Evolutionary conservation across 805 yeast genomes (phyloP).

Genomic region (Metschnikowia anglica): DNA sequence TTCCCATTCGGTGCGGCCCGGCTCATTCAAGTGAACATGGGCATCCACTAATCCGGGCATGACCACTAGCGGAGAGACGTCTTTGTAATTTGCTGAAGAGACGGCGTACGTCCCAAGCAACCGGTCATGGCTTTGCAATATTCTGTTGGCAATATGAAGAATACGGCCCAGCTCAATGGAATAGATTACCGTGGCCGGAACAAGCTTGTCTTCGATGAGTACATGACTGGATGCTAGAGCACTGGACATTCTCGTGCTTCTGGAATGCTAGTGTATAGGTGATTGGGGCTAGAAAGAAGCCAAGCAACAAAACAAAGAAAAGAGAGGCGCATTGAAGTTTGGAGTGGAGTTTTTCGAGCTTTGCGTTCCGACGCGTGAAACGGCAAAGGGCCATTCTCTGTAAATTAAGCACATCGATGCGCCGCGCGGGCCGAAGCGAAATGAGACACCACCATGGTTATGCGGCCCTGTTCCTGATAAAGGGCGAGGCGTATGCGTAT

Average conservation of each 20-base stretch:
- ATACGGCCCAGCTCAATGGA: conserved; percentile 54
- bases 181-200: conserved; percentile 65
- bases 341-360: background rate
- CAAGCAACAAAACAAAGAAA: background rate
- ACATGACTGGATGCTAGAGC: conserved; percentile 65
- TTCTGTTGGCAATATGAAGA: conserved; percentile 42
- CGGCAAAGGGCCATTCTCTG: background rate
- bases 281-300: background rate
- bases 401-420: background rate
- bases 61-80: conserved; percentile 62
- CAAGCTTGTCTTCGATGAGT: conserved; percentile 44
- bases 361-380: background rate
- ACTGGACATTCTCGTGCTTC: conserved; percentile 41
- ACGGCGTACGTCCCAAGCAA: conserved; percentile 45
- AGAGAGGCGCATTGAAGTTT: background rate
- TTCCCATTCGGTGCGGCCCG: conserved; percentile 98
- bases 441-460: background rate
- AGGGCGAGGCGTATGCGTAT: background rate
- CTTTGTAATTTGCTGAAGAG: conserved; percentile 40
- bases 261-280: background rate
- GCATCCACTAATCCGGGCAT: conserved; percentile 93
- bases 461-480: conserved; percentile 6
- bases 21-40: conserved; percentile 93
- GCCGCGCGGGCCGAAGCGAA: conserved; percentile 13
- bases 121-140: conserved; percentile 41